These are phyloP conservation scores for Cercospora brassicicola DNA, from an alignment of 2,329 filamentous ascomycete species.

Conservation along the genomic window DNA sequence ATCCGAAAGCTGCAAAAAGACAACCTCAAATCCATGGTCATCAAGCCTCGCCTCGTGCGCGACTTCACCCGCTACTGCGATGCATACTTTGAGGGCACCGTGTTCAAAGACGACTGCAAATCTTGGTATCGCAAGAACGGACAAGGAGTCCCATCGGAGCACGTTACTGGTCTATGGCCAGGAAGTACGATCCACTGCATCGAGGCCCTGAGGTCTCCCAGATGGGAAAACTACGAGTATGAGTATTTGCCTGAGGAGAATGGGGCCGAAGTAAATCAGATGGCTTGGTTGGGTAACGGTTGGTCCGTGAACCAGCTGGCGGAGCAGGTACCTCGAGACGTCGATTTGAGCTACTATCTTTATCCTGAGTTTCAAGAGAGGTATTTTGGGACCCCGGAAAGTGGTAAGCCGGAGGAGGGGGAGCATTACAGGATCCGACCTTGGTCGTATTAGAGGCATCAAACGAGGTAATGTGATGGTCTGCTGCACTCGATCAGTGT, in stretches of 20 bases:
- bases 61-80: slow-evolving; percentile 54
- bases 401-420: slow-evolving; percentile 44
- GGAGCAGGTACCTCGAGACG: slow-evolving; percentile 39
- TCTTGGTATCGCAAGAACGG: slow-evolving; percentile 23
- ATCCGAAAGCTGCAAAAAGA: slow-evolving; percentile 48
- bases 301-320: slow-evolving; percentile 60
- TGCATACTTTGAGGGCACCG: slow-evolving; percentile 52
- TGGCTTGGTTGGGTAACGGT: slow-evolving; percentile 68
- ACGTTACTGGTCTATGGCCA: slow-evolving; percentile 22
- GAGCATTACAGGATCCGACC: slow-evolving; percentile 38
- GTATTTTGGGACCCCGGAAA: slow-evolving; percentile 33
- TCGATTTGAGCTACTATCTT: slow-evolving; percentile 47
- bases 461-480: not conserved
- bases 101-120: slow-evolving; percentile 22
- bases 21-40: slow-evolving; percentile 42
- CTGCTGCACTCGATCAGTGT: not conserved
- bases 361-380: slow-evolving; percentile 43
- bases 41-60: slow-evolving; percentile 49
- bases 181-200: slow-evolving; percentile 54
- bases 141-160: slow-evolving; percentile 41
- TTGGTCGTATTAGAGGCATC: slow-evolving; percentile 36
- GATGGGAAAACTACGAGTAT: slow-evolving; percentile 63
- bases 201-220: slow-evolving; percentile 55
- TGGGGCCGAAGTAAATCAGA: slow-evolving; percentile 49
- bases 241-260: slow-evolving; percentile 40